Evolutionary conservation across 805 yeast species (phyloP), one percentile per base, ranked within the genome.

Genomic region (Metschnikowia rubicola): DNA sequence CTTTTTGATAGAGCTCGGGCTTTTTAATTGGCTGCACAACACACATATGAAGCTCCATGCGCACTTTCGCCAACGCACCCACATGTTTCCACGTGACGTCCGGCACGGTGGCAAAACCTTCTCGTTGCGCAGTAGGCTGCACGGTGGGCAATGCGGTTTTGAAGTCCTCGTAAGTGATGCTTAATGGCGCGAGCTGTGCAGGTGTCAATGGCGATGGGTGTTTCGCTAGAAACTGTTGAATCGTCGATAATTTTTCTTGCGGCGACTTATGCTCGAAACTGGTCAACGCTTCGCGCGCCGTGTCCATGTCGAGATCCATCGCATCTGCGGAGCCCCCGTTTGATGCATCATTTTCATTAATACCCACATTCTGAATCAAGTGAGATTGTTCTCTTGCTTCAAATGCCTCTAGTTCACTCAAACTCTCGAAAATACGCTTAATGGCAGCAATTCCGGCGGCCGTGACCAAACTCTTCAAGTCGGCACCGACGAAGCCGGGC

Each of bases 81-180:
- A 94, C 96, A 61, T 85, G 86, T 6, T 84, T 79, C 99, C 99
- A 94, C 7, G 96, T 83, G 3, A 94, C 97, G 63, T 94, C 98
- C 0, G 99, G 99, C 10, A 94, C 95, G 0, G 98, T 94, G 0
- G 99, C 97, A 68, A 94, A 94, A 0, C 99, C 99, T 73, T 94
- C 99, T 64, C 99, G 84, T 62, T 91, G 92, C 1, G 97, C 96
- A 0, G 97, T 88, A 10, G 99, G 99, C 68, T 94, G 99, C 38
- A 94, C 86, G 0, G 91, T 82, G 2, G 98, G 97, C 35, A 94
- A 68, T 1, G 98, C 98, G 10, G 79, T 74, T 32, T 86, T 53
- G 62, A 94, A 94, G 63, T 94, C 99, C 11, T 78, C 84, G 52
- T 81, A 83, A 2, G 79, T 82, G 44, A 94, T 91, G 4, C 86